Evolutionary conservation across 441 rosid species (phyloP), one percentile per base, ranked within the genome.

Genomic region (Flueggea neowawraea): DNA sequence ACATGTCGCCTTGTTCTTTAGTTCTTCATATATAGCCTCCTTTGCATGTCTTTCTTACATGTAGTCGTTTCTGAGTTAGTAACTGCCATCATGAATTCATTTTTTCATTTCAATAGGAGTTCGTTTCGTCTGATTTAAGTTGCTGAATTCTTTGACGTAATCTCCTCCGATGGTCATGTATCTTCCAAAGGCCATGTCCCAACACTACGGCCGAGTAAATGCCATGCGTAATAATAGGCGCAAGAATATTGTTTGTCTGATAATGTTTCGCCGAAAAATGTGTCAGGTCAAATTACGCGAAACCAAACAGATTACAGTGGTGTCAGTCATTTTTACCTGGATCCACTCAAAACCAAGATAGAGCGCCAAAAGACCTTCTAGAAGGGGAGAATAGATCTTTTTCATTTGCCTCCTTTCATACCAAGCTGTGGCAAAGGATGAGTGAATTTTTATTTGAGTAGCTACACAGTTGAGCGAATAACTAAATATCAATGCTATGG

Each of bases 301-400:
- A 58, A n/a, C 31, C 8, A 57, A 48, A 41, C 28, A 22, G 28
- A 22, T 22, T 2, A 22, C 28, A 22, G 28, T 2, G 28, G 28
- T 22, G 28, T 22, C 28, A 22, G 28, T 22, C 28, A 22, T 22
- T 22, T 22, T 22, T 60, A 89, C 98, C 95, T 85, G 88, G 63
- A 87, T 94, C 98, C 96, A 94, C 66, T 89, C 95, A 15, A 88
- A 85, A 78, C 97, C 97, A 10, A 87, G 96, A 84, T 89, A 94
- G 48, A 94, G 85, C 43, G 91, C 96, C 69, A 90, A 71, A 47
- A 94, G 73, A 17, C 98, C 96, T 84, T 94, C 96, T 6, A 94
- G 83, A 14, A 94, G 90, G 7, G 97, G 98, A 41, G 98, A 90
- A 85, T 90, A 90, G 51, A 94, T 90, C 78, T 90, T 90, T 69